Base-by-base conservation (phyloP, 345 rosid genomes). In the Crucihimalaya himalaica region DNA sequence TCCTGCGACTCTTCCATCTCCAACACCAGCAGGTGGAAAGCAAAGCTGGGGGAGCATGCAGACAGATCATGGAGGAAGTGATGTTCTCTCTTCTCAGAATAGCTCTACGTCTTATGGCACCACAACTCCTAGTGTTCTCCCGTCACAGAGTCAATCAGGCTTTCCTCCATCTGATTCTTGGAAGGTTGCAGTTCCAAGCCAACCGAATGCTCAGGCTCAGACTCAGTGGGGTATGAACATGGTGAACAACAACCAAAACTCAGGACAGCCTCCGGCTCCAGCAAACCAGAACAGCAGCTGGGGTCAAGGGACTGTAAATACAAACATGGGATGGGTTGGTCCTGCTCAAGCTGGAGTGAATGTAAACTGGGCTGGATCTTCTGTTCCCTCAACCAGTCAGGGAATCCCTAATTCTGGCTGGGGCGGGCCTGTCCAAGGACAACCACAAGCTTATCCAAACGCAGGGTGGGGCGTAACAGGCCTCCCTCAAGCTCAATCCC, bases 241-340 rank as follows among this genome's bases (percentile, higher is more conserved):
- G 31, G 34, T 83, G 10, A 82, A 77, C 70, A 76, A 28, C 47
- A 81, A 73, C 75, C 83, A 73, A 64, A 78, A 56, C 68, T 23
- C 75, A 6, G 56, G 80, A 56, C 84, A 80, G 39, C 58, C 81
- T 54, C 86, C 71, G 66, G 82, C 68, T 66, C 76, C 74, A 15
- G 83, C 81, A 20, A 84, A 79, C 74, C 92, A 83, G 68, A 85
- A 64, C 80, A 42, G 68, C 27, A 82, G 83, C 66, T 88, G 95
- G 97, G 80, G 86, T 21, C 78, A 84, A 69, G 62, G 71, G 72
- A 79, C 84, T 9, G 86, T 81, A 70, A 86, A 89, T 62, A 80
- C 78, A 42, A 86, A 72, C 79, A 57, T 84, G 84, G 91, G 84
- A 47, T 88, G 94, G 97, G 86, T 71, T 21, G 94, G 81, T 66